These are phyloP conservation scores for Solanum hybrid DNA, from an alignment of 305 asterid species.

Conservation along the genomic window DNA sequence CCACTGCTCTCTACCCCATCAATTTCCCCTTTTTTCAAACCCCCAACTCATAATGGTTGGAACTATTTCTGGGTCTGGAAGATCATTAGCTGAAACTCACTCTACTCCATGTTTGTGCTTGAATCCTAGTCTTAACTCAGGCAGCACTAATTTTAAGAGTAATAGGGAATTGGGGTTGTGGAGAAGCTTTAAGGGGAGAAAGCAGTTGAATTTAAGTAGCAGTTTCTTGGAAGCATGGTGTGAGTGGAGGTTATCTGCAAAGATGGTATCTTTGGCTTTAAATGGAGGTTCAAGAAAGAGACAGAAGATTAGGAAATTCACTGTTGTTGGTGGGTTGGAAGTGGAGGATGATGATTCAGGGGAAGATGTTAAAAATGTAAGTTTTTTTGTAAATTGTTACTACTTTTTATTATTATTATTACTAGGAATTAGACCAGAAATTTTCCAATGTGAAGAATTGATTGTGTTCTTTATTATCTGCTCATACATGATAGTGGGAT, in stretches of 20 bases:
- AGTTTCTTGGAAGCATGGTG: conserved; percentile 29
- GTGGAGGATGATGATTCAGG: conserved; percentile 63
- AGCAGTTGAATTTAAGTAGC: conserved; percentile 27
- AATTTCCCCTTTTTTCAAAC: neutral
- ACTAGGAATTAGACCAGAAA: neutral
- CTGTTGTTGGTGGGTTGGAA: conserved; percentile 44
- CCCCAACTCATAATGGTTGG: conserved; percentile 26
- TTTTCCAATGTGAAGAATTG: neutral
- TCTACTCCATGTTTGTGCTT: conserved; percentile 30
- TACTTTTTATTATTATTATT: neutral
- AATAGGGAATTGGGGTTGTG: conserved; percentile 12
- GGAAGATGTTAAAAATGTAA: conserved; percentile 51
- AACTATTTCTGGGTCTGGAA: conserved; percentile 12
- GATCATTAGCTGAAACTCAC: conserved; percentile 21
- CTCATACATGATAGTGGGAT: neutral
- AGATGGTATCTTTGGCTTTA: conserved; percentile 14
- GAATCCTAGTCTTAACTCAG: conserved; percentile 18
- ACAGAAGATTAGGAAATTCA: conserved; percentile 19
- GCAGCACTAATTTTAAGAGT: conserved; percentile 5
- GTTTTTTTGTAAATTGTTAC: neutral
- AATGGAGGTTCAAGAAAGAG: conserved; percentile 27
- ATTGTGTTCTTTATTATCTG: neutral
- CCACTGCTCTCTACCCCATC: neutral
- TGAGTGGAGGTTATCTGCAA: conserved; percentile 10
- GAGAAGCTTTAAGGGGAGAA: conserved; percentile 14